These are phyloP conservation scores for Mortierella sp. DNA, from an alignment of 371 early-diverging fungal species.

Conservation along the genomic window DNA sequence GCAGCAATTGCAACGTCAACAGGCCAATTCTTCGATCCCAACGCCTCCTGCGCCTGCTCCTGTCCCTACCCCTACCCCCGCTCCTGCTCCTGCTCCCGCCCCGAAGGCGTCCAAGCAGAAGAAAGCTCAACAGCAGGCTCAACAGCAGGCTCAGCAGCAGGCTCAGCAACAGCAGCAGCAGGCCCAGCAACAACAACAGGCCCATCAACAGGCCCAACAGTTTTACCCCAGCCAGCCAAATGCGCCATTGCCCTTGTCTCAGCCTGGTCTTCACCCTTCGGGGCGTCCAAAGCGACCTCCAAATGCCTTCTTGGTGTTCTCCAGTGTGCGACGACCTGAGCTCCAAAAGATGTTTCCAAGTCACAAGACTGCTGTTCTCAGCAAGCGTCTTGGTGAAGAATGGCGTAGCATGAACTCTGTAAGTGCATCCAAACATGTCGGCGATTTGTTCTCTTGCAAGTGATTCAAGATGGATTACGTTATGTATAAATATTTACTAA, in stretches of 20 bases:
- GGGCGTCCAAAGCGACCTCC: slow-evolving; percentile 62
- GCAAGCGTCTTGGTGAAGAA: slow-evolving; percentile 70
- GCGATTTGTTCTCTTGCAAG: background rate
- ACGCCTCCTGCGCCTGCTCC: slow-evolving; percentile 31
- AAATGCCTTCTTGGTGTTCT: slow-evolving; percentile 67
- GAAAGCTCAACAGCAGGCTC: background rate
- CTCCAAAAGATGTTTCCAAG: slow-evolving; percentile 64
- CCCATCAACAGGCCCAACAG: slow-evolving; percentile 31
- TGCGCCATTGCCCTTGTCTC: slow-evolving; percentile 27
- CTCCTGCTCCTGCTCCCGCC: slow-evolving; percentile 2
- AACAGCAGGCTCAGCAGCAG: slow-evolving; percentile 14
- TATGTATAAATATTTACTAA: background rate
- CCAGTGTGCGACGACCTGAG: slow-evolving; percentile 70
- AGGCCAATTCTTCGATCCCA: slow-evolving; percentile 31
- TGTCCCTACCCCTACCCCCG: slow-evolving; percentile 12
- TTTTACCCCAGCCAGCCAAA: slow-evolving; percentile 15
- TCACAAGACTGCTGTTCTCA: slow-evolving; percentile 67
- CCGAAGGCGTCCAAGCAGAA: background rate
- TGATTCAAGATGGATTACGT: background rate
- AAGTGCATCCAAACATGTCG: background rate
- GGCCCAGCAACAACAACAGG: slow-evolving; percentile 17
- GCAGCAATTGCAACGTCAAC: slow-evolving; percentile 9
- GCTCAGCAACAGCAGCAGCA: slow-evolving; percentile 16
- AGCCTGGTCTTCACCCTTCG: slow-evolving; percentile 33
- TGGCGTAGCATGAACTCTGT: slow-evolving; percentile 64